These are phyloP conservation scores for Ustulina deusta DNA, from an alignment of 2,329 filamentous ascomycete species.

Conservation along the genomic window DNA sequence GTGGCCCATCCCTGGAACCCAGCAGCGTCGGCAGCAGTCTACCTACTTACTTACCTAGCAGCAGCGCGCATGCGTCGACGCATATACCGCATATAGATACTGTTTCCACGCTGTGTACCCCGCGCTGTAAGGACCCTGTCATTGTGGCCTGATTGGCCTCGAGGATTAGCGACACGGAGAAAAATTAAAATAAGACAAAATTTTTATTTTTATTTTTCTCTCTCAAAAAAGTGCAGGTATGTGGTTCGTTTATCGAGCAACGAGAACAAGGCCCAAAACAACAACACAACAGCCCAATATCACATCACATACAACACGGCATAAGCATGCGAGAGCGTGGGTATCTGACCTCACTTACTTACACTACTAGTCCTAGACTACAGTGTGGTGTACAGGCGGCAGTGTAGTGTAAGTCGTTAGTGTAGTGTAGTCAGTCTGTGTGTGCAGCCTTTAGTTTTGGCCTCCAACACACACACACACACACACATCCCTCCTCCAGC, in stretches of 20 bases:
- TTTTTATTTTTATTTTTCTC: slow-evolving; percentile 2
- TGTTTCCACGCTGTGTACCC: slow-evolving; percentile 50
- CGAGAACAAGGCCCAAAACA: neutral
- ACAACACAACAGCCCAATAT: neutral
- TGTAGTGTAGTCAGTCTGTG: neutral
- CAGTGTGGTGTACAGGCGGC: too few species aligned
- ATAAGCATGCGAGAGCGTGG: neutral
- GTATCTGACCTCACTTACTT: slow-evolving; percentile 7
- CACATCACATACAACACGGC: neutral
- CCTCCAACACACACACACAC: slow-evolving; percentile 7
- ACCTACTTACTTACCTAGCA: slow-evolving; percentile 7
- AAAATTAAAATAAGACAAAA: slow-evolving; percentile 3
- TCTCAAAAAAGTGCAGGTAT: slow-evolving; percentile 15
- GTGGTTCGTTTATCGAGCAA: slow-evolving; percentile 18
- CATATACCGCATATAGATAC: slow-evolving; percentile 18
- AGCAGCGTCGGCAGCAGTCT: slow-evolving; percentile 5
- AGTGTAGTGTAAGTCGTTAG: too few species aligned
- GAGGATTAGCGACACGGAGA: slow-evolving; percentile 26
- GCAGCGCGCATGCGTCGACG: slow-evolving; percentile 8
- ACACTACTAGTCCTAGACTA: neutral
- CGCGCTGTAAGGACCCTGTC: slow-evolving; percentile 52
- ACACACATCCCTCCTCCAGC: neutral
- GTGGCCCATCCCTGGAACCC: slow-evolving; percentile 31
- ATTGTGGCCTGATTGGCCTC: slow-evolving; percentile 37
- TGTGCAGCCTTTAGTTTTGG: slow-evolving; percentile 14